Evolutionary conservation across 371 early-diverging fungal species (phyloP).

Genomic region (Parasitella parasitica): DNA sequence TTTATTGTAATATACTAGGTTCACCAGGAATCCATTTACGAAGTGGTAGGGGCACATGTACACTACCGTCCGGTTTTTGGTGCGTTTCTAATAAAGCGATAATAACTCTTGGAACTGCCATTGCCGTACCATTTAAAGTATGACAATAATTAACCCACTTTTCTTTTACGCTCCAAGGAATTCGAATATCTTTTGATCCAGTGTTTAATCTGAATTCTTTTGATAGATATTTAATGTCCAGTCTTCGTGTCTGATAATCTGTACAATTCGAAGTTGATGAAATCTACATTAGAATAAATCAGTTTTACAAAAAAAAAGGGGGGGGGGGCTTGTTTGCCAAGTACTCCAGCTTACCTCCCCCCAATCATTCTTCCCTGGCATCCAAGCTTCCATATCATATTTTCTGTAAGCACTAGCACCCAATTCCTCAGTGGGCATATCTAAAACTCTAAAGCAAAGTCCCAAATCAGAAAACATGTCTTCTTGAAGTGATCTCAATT

Average conservation of each 20-base stretch:
- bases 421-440: constrained; percentile 93
- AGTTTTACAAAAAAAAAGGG: too few species aligned
- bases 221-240: constrained; percentile 64
- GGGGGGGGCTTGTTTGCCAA: too few species aligned
- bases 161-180: constrained; percentile 26
- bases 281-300: too few species aligned
- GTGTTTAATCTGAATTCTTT: constrained; percentile 25
- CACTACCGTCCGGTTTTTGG: constrained; percentile 72
- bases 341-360: constrained; percentile 71
- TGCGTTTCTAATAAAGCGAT: constrained; percentile 86
- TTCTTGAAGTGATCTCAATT: constrained; percentile 75
- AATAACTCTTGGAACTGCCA: constrained; percentile 87
- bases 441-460: constrained; percentile 78
- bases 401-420: constrained; percentile 92
- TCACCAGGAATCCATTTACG: constrained; percentile 70
- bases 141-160: constrained; percentile 73
- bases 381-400: constrained; percentile 95
- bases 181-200: constrained; percentile 28
- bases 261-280: constrained; percentile 87
- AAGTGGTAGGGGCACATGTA: constrained; percentile 72
- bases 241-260: constrained; percentile 79
- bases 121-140: constrained; percentile 92
- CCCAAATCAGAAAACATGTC: constrained; percentile 78
- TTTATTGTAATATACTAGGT: constrained; percentile 27
- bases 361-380: constrained; percentile 88